Conservation (phyloP, 495 filamentous ascomycete genomes). For the Chaetomium fimeti region DNA sequence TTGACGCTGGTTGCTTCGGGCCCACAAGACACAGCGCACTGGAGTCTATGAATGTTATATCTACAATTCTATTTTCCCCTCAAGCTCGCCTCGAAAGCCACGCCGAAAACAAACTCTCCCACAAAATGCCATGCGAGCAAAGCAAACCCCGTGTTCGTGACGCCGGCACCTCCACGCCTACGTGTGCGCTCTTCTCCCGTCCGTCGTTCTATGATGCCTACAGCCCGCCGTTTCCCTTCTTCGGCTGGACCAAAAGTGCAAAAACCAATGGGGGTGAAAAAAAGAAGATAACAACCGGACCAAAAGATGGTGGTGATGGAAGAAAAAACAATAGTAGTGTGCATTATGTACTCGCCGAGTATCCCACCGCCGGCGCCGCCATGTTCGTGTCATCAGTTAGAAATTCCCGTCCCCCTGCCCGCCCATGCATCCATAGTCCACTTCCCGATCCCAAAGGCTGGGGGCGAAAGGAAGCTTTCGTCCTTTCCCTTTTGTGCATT, state of each 20-base stretch:
- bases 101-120: background rate
- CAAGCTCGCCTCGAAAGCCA: background rate
- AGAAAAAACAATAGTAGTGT: background rate
- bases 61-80: background rate
- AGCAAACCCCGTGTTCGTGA: background rate
- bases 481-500: conserved; percentile 22
- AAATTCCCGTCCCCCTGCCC: background rate
- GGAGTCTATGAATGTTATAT: background rate
- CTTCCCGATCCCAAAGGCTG: background rate
- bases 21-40: background rate
- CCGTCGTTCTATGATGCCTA: background rate
- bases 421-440: background rate
- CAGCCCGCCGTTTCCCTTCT: background rate
- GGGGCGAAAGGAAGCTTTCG: background rate
- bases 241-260: background rate
- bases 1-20: too few relatives aligned
- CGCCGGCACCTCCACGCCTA: background rate
- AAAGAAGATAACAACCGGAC: conserved; percentile 7
- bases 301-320: background rate
- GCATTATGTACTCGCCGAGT: conserved; percentile 21
- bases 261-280: background rate
- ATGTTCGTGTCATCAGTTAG: conserved; percentile 14
- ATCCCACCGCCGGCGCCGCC: background rate
- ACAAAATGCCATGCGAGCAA: background rate
- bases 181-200: background rate